phyloP scores from a whole-genome alignment of 1,139 yeast species.

The Debaryomycetaceae sp. region DNA sequence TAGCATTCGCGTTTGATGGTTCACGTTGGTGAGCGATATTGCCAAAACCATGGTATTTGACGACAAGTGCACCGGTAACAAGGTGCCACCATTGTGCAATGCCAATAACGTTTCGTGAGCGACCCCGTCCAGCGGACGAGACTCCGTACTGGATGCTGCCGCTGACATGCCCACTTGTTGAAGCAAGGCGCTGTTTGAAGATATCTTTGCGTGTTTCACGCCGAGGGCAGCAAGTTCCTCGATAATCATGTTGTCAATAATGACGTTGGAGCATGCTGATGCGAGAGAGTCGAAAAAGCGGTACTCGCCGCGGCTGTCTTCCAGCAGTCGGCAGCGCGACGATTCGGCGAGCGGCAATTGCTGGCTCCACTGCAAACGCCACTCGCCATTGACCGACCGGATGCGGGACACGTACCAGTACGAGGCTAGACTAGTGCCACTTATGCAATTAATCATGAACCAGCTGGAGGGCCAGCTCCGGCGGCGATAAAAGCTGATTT shows the following conservation, averaged over 20 bases:
- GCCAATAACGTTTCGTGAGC: slow-evolving; percentile 8
- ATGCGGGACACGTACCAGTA: slow-evolving; percentile 60
- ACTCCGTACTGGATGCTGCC: no score
- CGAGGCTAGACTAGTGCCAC: slow-evolving; percentile 36
- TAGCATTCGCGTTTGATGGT: slow-evolving; percentile 15
- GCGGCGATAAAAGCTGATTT: slow-evolving; percentile 44
- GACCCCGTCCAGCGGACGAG: slow-evolving; percentile 16
- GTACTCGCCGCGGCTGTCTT: slow-evolving; percentile 33
- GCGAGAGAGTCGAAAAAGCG: slow-evolving; percentile 40
- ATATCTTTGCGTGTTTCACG: background rate
- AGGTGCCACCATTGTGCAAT: slow-evolving; percentile 21
- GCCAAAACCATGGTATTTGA: slow-evolving; percentile 25
- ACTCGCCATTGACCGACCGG: slow-evolving; percentile 47
- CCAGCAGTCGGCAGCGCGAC: background rate
- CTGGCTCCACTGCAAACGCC: slow-evolving; percentile 48
- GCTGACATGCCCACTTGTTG: no score
- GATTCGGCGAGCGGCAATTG: slow-evolving; percentile 6
- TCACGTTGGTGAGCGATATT: slow-evolving; percentile 16
- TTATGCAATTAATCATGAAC: slow-evolving; percentile 43
- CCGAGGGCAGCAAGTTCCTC: slow-evolving; percentile 32
- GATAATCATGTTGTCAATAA: slow-evolving; percentile 52
- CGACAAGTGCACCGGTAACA: slow-evolving; percentile 26
- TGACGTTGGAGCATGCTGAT: slow-evolving; percentile 43
- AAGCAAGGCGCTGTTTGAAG: slow-evolving; percentile 1
- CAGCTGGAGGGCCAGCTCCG: slow-evolving; percentile 67